Percentiles rank a stretch among this genome's conserved stretches.
phyloP scores from a whole-genome alignment of 495 filamentous ascomycete species.

The Rhizodiscina lignyota region DNA sequence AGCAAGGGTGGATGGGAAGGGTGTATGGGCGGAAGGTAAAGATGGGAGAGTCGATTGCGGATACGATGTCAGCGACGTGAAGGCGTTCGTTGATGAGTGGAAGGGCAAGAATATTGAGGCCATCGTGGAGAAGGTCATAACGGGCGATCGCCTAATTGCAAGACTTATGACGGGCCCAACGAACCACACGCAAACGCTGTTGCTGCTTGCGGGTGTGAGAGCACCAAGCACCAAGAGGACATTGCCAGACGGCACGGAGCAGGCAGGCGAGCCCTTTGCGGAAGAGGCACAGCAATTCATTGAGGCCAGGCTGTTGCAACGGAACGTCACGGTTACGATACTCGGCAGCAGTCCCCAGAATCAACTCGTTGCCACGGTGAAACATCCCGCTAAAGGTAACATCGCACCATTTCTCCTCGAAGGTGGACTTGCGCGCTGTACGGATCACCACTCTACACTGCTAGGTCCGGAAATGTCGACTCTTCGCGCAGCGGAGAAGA shows the following conservation, averaged over 20 bases:
- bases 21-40: constrained; percentile 43
- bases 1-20: constrained; percentile 60
- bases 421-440: constrained; percentile 77
- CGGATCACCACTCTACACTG: constrained; percentile 82
- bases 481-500: constrained; percentile 74
- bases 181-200: constrained; percentile 68
- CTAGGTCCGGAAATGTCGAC: constrained; percentile 72
- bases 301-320: constrained; percentile 69
- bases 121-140: constrained; percentile 73
- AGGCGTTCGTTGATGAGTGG: constrained; percentile 54
- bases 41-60: constrained; percentile 51
- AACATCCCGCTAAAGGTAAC: constrained; percentile 68
- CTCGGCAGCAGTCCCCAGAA: constrained; percentile 76
- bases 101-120: constrained; percentile 65
- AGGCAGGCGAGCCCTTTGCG: constrained; percentile 73
- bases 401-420: constrained; percentile 79
- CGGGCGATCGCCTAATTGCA: constrained; percentile 76
- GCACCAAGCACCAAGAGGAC: constrained; percentile 74
- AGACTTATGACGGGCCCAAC: constrained; percentile 59
- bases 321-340: constrained; percentile 62
- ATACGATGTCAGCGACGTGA: constrained; percentile 59
- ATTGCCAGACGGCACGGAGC: constrained; percentile 55
- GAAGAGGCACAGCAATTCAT: constrained; percentile 75
- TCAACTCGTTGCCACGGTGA: constrained; percentile 62
- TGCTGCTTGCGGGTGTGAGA: constrained; percentile 78